Conservation (phyloP, 345 rosid genomes). For the Euphorbia tirucalli region DNA sequence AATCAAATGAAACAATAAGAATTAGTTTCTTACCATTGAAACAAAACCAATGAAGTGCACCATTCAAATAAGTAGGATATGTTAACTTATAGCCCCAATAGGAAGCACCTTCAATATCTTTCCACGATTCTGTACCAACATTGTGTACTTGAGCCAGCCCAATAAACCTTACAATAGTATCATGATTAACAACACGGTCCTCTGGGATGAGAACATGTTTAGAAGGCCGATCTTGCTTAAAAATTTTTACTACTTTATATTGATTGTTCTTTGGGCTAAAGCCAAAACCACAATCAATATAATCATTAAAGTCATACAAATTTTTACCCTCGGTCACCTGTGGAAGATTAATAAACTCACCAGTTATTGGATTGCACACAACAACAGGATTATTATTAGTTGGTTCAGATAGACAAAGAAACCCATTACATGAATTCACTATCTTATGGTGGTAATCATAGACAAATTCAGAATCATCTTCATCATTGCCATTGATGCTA, state of each 20-base stretch:
- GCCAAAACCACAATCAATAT: slow-evolving; percentile 16
- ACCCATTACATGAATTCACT: slow-evolving; percentile 30
- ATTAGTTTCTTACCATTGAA: slow-evolving; percentile 1
- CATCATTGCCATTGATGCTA: background rate
- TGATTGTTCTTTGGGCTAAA: slow-evolving; percentile 13
- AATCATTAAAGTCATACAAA: background rate
- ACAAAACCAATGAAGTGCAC: slow-evolving; percentile 24
- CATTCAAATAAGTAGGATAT: slow-evolving; percentile 21
- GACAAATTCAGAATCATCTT: too few species aligned
- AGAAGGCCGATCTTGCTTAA: background rate
- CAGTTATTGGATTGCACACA: slow-evolving; percentile 26
- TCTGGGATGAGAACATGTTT: too few species aligned
- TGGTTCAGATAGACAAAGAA: slow-evolving; percentile 22
- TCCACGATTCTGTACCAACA: slow-evolving; percentile 16
- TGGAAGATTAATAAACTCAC: slow-evolving; percentile 21
- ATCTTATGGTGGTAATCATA: background rate
- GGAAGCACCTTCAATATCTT: slow-evolving; percentile 12
- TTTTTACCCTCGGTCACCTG: background rate
- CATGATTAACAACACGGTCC: too few species aligned
- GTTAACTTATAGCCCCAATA: background rate
- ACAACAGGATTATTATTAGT: slow-evolving; percentile 10
- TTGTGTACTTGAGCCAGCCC: slow-evolving; percentile 14
- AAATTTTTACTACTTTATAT: slow-evolving; percentile 19
- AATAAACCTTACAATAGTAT: too few species aligned
- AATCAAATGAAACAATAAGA: slow-evolving; percentile 16